phyloP scores from a whole-genome alignment of 2,329 filamentous ascomycete genomes.

The Colletotrichum spinosum region DNA sequence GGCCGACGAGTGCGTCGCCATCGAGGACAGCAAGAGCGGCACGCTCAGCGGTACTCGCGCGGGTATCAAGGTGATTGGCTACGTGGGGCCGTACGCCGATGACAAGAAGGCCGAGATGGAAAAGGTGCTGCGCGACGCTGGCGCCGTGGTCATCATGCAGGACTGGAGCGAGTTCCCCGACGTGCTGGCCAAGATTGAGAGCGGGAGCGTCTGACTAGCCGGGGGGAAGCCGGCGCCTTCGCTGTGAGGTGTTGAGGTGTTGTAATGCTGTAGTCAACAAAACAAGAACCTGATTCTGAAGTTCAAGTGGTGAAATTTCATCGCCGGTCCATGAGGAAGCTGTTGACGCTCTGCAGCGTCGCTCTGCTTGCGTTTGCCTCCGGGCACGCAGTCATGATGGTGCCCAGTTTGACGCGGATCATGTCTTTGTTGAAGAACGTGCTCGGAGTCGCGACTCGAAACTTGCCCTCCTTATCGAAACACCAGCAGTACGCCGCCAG shows the following conservation, averaged over 20 bases:
- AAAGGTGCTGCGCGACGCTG: conserved; percentile 68
- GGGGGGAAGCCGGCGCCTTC: conserved; percentile 29
- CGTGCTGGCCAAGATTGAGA: conserved; percentile 56
- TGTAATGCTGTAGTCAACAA: too few species aligned
- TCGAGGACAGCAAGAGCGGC: conserved; percentile 91
- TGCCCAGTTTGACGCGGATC: conserved; percentile 82
- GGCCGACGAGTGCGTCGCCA: conserved; percentile 78
- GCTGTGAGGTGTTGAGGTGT: conserved; percentile 11
- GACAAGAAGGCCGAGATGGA: conserved; percentile 75
- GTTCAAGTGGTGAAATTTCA: conserved; percentile 37
- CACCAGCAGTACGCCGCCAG: conserved; percentile 82
- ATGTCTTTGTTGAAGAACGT: conserved; percentile 74
- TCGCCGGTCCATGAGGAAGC: conserved; percentile 79
- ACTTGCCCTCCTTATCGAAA: conserved; percentile 72
- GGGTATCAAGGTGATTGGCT: conserved; percentile 83
- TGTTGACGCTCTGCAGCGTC: conserved; percentile 92
- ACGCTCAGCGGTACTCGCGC: conserved; percentile 80
- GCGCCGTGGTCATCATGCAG: conserved; percentile 71
- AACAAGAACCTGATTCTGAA: conserved; percentile 12
- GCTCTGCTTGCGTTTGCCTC: conserved; percentile 85
- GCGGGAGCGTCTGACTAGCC: conserved; percentile 37
- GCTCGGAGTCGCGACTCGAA: conserved; percentile 41
- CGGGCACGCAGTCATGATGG: conserved; percentile 82
- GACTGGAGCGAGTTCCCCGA: conserved; percentile 68
- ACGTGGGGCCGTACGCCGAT: conserved; percentile 81